Conservation (phyloP, 805 yeast species). For the Pichia kluyveri region DNA sequence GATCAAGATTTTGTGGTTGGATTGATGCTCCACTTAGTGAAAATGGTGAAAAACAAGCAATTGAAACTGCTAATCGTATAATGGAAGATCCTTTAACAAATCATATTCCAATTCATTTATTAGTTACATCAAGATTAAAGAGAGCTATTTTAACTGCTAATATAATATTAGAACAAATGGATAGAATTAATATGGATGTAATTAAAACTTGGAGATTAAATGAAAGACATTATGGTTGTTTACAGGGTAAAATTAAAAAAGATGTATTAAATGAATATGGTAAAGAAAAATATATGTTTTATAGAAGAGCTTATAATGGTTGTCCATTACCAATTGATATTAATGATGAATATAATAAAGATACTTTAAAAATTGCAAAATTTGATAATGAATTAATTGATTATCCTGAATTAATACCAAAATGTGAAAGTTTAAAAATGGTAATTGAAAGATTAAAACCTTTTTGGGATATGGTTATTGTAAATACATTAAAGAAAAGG, state of each 20-base stretch:
- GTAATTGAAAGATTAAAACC: conserved; percentile 61
- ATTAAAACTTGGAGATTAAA: conserved; percentile 71
- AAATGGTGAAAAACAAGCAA: conserved; percentile 62
- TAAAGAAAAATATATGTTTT: conserved; percentile 61
- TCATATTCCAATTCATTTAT: conserved; percentile 25
- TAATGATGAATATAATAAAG: conserved; percentile 31
- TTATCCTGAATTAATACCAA: conserved; percentile 44
- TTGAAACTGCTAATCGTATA: conserved; percentile 49
- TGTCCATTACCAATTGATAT: conserved; percentile 46
- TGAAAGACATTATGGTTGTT: conserved; percentile 77
- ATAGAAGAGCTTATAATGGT: conserved; percentile 74
- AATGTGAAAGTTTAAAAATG: conserved; percentile 66
- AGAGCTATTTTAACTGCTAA: conserved; percentile 71
- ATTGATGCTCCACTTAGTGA: conserved; percentile 63
- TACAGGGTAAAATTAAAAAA: conserved; percentile 72
- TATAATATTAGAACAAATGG: conserved; percentile 50
- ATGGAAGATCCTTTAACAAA: conserved; percentile 37
- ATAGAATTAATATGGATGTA: conserved; percentile 39
- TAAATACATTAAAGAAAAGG: conserved; percentile 36
- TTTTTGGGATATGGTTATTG: conserved; percentile 44
- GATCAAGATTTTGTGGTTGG: conserved; percentile 80
- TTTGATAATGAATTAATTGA: conserved; percentile 25
- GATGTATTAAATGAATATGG: conserved; percentile 59
- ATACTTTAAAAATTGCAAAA: conserved; percentile 8
- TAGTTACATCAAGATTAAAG: conserved; percentile 56